These are phyloP conservation scores for Fusarium sp. DNA, from an alignment of 2,329 filamentous ascomycete genomes.

Conservation along the genomic window DNA sequence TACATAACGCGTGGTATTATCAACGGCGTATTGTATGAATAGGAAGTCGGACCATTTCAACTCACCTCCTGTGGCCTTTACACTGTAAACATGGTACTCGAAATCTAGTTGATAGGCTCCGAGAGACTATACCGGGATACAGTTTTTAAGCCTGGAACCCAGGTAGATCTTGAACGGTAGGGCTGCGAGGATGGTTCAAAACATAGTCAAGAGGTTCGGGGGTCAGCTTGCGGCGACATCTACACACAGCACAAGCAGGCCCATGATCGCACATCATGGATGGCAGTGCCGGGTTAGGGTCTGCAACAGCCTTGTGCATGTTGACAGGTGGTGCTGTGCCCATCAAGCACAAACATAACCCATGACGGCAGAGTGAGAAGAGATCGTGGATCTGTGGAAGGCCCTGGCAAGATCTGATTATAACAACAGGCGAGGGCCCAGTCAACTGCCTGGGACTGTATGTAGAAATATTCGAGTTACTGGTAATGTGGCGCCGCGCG, in stretches of 20 bases:
- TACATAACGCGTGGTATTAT: not conserved
- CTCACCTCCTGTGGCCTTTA: slow-evolving; percentile 21
- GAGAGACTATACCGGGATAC: slow-evolving; percentile 32
- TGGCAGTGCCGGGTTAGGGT: slow-evolving; percentile 48
- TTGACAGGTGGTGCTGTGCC: slow-evolving; percentile 37
- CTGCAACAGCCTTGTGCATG: slow-evolving; percentile 46
- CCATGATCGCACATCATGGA: slow-evolving; percentile 45
- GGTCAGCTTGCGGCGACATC: slow-evolving; percentile 34
- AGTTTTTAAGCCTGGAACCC: slow-evolving; percentile 32
- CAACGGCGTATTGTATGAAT: not conserved
- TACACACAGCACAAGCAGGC: slow-evolving; percentile 41
- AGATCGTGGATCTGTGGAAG: slow-evolving; percentile 30
- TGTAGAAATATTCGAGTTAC: slow-evolving; percentile 7
- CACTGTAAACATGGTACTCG: slow-evolving; percentile 13
- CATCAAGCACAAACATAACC: slow-evolving; percentile 19
- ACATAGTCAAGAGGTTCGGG: slow-evolving; percentile 39
- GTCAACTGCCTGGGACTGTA: slow-evolving; percentile 10
- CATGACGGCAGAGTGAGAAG: slow-evolving; percentile 20
- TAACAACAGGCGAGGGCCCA: slow-evolving; percentile 23
- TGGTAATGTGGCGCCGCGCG: slow-evolving; percentile 16
- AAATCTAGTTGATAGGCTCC: slow-evolving; percentile 27
- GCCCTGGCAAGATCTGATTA: slow-evolving; percentile 45
- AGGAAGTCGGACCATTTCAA: not conserved
- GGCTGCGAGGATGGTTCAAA: slow-evolving; percentile 46
- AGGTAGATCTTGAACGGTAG: slow-evolving; percentile 36